These are phyloP conservation scores for Chiua sp. DNA, from an alignment of 1,284 basidiomycete species.

Conservation along the genomic window DNA sequence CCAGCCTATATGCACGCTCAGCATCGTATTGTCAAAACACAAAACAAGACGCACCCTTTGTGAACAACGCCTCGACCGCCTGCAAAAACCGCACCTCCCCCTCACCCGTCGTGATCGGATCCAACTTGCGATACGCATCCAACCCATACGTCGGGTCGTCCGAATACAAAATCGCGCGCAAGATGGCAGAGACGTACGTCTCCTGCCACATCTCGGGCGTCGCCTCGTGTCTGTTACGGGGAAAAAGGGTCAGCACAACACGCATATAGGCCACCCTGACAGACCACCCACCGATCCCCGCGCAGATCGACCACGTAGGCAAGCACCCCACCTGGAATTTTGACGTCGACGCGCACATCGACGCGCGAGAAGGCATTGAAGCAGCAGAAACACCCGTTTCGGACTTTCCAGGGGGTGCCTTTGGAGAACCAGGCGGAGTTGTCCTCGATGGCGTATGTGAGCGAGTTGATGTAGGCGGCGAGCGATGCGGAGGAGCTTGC, in stretches of 20 bases:
- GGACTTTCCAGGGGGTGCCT: slow-evolving; percentile 88
- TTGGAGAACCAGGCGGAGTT: slow-evolving; percentile 93
- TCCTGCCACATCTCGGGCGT: slow-evolving; percentile 97
- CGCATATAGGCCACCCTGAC: no score
- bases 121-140: slow-evolving; percentile 94
- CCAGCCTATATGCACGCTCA: slow-evolving; percentile 69
- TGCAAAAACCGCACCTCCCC: slow-evolving; percentile 91
- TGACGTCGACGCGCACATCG: slow-evolving; percentile 97
- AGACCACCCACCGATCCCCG: slow-evolving; percentile 86
- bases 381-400: slow-evolving; percentile 95
- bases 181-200: slow-evolving; percentile 92
- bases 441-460: slow-evolving; percentile 95
- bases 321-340: slow-evolving; percentile 96
- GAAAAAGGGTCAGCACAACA: background rate
- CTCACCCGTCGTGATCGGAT: slow-evolving; percentile 92
- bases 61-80: slow-evolving; percentile 89
- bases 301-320: slow-evolving; percentile 95
- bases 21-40: no score
- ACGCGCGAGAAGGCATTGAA: slow-evolving; percentile 99
- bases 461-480: slow-evolving; percentile 97
- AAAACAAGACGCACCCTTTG: slow-evolving; percentile 77
- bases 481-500: slow-evolving; percentile 97
- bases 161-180: slow-evolving; percentile 93
- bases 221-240: slow-evolving; percentile 72
- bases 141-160: slow-evolving; percentile 93